These are phyloP conservation scores for Penstemon newberryi DNA, from an alignment of 257 asterid species.

Conservation along the genomic window DNA sequence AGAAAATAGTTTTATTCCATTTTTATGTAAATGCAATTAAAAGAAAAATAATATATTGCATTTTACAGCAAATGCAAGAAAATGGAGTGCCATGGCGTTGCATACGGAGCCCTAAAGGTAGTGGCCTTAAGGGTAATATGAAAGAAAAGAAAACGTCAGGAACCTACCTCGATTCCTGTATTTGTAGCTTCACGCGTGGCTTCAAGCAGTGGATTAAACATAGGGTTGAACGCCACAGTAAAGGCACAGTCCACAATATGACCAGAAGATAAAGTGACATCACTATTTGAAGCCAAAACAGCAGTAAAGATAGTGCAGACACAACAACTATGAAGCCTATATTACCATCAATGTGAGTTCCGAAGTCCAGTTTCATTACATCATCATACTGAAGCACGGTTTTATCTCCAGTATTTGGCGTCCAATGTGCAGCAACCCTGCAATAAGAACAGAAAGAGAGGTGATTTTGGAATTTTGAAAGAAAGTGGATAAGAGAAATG, in stretches of 20 bases:
- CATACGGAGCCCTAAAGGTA: no score
- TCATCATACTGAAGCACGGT: slow-evolving; percentile 97
- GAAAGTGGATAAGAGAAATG: not conserved
- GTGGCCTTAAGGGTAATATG: no score
- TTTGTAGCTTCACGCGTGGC: slow-evolving; percentile 98
- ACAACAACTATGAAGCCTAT: slow-evolving; percentile 14
- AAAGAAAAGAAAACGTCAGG: no score
- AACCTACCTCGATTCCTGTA: slow-evolving; percentile 84
- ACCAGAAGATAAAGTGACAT: slow-evolving; percentile 46
- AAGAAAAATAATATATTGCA: no score
- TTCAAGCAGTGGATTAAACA: slow-evolving; percentile 90
- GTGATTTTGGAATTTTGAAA: not conserved
- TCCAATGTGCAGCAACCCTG: slow-evolving; percentile 99
- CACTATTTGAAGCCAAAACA: slow-evolving; percentile 16
- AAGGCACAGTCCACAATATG: slow-evolving; percentile 95
- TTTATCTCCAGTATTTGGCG: slow-evolving; percentile 93
- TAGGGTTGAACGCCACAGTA: slow-evolving; percentile 95
- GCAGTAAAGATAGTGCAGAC: not conserved
- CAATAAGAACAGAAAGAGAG: slow-evolving; percentile 18
- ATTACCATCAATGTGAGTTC: slow-evolving; percentile 96
- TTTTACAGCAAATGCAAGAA: no score
- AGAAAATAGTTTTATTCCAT: no score
- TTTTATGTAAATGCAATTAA: no score
- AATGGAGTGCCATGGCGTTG: no score
- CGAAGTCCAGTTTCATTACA: slow-evolving; percentile 98